These are phyloP conservation scores for Ilyonectria sp. DNA, from an alignment of 2,329 filamentous ascomycete genomes.

Conservation along the genomic window DNA sequence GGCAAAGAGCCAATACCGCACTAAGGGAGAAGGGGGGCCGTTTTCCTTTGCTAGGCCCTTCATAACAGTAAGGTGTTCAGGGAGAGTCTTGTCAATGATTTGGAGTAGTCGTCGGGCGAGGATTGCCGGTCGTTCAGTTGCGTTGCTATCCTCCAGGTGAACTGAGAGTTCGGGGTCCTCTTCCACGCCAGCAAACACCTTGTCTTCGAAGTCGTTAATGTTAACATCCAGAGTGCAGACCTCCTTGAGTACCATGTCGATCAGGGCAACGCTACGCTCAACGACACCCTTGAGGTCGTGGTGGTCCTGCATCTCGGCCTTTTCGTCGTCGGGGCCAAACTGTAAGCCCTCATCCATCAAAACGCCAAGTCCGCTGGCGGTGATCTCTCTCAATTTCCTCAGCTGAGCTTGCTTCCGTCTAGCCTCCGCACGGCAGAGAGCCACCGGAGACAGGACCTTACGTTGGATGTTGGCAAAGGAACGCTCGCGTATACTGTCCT, in stretches of 20 bases:
- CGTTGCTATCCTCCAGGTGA: constrained; percentile 63
- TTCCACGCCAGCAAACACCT: constrained; percentile 74
- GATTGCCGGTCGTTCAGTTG: constrained; percentile 66
- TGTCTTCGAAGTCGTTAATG: constrained; percentile 76
- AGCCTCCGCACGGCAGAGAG: constrained; percentile 81
- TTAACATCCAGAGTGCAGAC: constrained; percentile 75
- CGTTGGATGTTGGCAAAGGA: constrained; percentile 80
- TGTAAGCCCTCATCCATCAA: constrained; percentile 88
- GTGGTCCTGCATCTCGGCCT: constrained; percentile 65
- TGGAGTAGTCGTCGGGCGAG: constrained; percentile 77
- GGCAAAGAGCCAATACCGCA: constrained; percentile 92
- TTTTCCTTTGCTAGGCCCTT: constrained; percentile 71
- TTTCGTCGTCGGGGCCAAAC: constrained; percentile 74
- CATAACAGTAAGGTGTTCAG: constrained; percentile 74
- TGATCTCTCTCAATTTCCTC: constrained; percentile 81
- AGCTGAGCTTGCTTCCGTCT: constrained; percentile 81
- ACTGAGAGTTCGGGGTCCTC: constrained; percentile 72
- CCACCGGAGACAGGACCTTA: constrained; percentile 83
- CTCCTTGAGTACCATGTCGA: constrained; percentile 87
- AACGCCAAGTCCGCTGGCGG: constrained; percentile 88
- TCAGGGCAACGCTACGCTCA: constrained; percentile 84
- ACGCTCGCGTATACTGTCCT: constrained; percentile 80
- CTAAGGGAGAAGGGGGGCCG: constrained; percentile 80
- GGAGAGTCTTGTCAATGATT: constrained; percentile 79
- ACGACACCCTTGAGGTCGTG: constrained; percentile 79